Base-by-base conservation (phyloP, 179 eudicot genomes). In the Silene noctiflora region DNA sequence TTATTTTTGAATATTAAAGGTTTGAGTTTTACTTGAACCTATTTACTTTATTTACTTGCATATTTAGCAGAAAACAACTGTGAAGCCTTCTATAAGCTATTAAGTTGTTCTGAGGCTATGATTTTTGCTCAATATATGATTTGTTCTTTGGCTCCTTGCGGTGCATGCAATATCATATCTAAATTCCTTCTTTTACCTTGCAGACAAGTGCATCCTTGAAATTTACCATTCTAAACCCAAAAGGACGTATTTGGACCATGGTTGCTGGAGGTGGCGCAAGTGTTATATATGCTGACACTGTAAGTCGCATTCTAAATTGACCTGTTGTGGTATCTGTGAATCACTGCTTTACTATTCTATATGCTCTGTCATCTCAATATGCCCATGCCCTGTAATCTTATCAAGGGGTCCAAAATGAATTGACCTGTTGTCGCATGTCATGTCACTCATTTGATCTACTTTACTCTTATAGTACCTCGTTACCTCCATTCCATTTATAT, bases 261-360 rank as follows among this genome's bases (percentile, higher is more conserved):
- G 97, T 91, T 29, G 96, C 96, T 81, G 96, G 96, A 67, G 98
- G 98, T 72, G 98, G 98, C 62, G 98, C 96, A 19, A 91, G 96
- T 84, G 94, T 93, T 33, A 93, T 91, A 76, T 93, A 93, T 81
- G 98, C 98, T 29, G 98, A 93, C 84, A 91, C 96, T 24, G 96
- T 92, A 72, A 83, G 88, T 85, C 33, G 55, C 74, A 27, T 46
- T 39, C 13, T 46, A 27, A 55, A 22, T 64, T 2, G 58, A 48
- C 35, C 12, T 76, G 16, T 69, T 51, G 19, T 73, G 9, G 46
- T 21, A 19, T 51, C 58, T 31, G 4, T 25, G 66, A 48, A 51
- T 35, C 42, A 63, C 20, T 60, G 51, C 7, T 9, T 27, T 62
- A 27, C 72, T 17, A 5, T 14, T 25, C 75, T 13, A 19, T 44